Conservation (phyloP, 192 early-diverging fungal species). For the Coemansia sp. region DNA sequence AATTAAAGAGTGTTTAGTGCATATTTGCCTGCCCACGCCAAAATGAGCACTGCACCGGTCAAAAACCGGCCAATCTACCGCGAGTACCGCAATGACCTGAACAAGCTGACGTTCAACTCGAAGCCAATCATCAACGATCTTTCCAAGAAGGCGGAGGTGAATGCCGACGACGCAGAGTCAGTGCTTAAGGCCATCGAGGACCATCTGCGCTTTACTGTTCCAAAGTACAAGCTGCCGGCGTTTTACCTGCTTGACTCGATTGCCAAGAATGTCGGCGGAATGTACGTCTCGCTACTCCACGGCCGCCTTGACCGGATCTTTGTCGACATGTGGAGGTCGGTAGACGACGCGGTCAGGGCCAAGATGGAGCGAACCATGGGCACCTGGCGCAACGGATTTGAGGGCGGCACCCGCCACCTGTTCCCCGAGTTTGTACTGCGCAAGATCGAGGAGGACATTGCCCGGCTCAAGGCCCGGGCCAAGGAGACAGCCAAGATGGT, state of each 20-base stretch:
- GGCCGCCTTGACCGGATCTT: conserved; percentile 71
- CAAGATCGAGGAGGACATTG: conserved; percentile 41
- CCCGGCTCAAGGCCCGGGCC: conserved; percentile 25
- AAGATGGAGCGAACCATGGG: conserved; percentile 72
- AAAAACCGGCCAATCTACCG: conserved; percentile 53
- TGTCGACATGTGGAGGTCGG: conserved; percentile 67
- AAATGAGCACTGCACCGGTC: not conserved
- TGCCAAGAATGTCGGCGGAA: conserved; percentile 84
- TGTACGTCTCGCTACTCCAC: conserved; percentile 69
- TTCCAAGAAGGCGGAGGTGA: conserved; percentile 79
- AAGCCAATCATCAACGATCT: conserved; percentile 90
- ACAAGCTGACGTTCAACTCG: conserved; percentile 86
- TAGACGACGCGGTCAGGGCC: conserved; percentile 59
- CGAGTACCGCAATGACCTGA: conserved; percentile 60
- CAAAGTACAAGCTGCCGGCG: conserved; percentile 69
- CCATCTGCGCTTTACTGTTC: conserved; percentile 37
- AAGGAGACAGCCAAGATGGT: conserved; percentile 2
- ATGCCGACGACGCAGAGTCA: conserved; percentile 57
- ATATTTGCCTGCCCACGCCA: not conserved
- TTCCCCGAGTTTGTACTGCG: conserved; percentile 48
- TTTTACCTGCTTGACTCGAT: conserved; percentile 96
- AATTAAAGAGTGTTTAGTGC: not conserved
- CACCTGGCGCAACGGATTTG: conserved; percentile 77
- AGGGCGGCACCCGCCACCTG: conserved; percentile 26
- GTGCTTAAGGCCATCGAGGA: conserved; percentile 74